These are phyloP conservation scores for Fusarium tuaranense DNA, from an alignment of 2,329 filamentous ascomycete genomes.

Conservation along the genomic window DNA sequence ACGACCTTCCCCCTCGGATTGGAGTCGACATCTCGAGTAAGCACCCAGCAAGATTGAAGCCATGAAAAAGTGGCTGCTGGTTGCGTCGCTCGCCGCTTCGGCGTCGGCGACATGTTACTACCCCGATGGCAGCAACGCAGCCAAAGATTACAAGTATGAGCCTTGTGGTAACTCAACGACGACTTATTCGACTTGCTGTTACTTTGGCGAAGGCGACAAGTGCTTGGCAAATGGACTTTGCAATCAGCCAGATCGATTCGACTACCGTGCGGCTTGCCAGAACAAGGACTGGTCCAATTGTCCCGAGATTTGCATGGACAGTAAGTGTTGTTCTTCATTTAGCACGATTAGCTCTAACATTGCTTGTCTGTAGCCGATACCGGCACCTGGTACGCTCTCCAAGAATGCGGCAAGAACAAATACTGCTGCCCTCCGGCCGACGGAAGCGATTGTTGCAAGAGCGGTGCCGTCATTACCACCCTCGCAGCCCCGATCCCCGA, in stretches of 20 bases:
- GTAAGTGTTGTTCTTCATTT: slow-evolving; percentile 11
- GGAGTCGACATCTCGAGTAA: neutral
- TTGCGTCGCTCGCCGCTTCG: slow-evolving; percentile 1
- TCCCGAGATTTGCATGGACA: slow-evolving; percentile 34
- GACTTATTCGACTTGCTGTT: slow-evolving; percentile 36
- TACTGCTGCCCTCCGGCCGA: slow-evolving; percentile 35
- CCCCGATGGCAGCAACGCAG: slow-evolving; percentile 34
- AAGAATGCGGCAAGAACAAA: slow-evolving; percentile 32
- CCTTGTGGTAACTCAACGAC: slow-evolving; percentile 31
- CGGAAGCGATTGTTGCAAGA: slow-evolving; percentile 30
- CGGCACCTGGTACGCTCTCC: slow-evolving; percentile 25
- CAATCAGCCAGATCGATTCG: slow-evolving; percentile 17
- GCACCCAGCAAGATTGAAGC: neutral
- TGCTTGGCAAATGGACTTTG: slow-evolving; percentile 39
- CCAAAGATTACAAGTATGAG: slow-evolving; percentile 38
- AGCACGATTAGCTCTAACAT: rapidly evolving
- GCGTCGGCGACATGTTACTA: slow-evolving; percentile 34
- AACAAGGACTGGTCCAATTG: slow-evolving; percentile 40
- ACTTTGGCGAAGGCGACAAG: slow-evolving; percentile 38
- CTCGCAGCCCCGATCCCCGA: slow-evolving; percentile 20
- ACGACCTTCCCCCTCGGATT: neutral
- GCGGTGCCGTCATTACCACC: slow-evolving; percentile 25
- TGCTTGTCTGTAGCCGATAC: slow-evolving; percentile 7
- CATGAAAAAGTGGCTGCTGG: slow-evolving; percentile 12
- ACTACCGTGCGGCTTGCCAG: slow-evolving; percentile 38